A percentile compares a stretch with the other conserved stretches of the same genome.
These are phyloP conservation scores for Xylariaceae sp. DNA, from an alignment of 2,329 filamentous ascomycete genomes.

Conservation along the genomic window DNA sequence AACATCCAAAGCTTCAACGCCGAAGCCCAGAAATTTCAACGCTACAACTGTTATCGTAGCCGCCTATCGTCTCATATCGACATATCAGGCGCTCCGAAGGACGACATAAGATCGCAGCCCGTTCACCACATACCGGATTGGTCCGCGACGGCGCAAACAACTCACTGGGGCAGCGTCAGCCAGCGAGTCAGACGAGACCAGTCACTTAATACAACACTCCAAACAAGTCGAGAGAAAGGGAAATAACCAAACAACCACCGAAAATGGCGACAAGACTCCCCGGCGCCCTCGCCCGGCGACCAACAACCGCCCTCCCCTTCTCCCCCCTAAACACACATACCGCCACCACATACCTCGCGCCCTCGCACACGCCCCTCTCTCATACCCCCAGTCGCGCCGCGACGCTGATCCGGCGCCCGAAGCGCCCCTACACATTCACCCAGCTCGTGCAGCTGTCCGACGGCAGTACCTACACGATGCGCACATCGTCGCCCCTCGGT, in stretches of 20 bases:
- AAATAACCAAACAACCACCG: slow-evolving; percentile 3
- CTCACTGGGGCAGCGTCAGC: not conserved
- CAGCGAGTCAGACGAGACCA: not conserved
- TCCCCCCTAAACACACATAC: slow-evolving; percentile 11
- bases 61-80: not conserved
- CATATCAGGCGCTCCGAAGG: not conserved
- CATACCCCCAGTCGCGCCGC: slow-evolving; percentile 68
- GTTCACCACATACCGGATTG: not conserved
- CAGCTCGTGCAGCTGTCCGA: slow-evolving; percentile 90
- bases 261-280: slow-evolving; percentile 34
- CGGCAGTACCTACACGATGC: slow-evolving; percentile 75
- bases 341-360: slow-evolving; percentile 8
- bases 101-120: not conserved
- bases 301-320: slow-evolving; percentile 23
- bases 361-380: slow-evolving; percentile 27
- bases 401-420: slow-evolving; percentile 79
- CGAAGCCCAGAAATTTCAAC: not conserved
- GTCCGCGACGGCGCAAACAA: not conserved
- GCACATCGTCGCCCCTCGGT: slow-evolving; percentile 66
- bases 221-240: slow-evolving; percentile 1
- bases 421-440: slow-evolving; percentile 94
- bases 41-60: not conserved
- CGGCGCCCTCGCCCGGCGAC: slow-evolving; percentile 29
- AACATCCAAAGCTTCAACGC: not conserved
- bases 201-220: slow-evolving; percentile 7